A percentile compares a stretch with the other conserved stretches of the same genome.
Conservation (phyloP, 176 grass and related monocot species). For the Carex kokanica region DNA sequence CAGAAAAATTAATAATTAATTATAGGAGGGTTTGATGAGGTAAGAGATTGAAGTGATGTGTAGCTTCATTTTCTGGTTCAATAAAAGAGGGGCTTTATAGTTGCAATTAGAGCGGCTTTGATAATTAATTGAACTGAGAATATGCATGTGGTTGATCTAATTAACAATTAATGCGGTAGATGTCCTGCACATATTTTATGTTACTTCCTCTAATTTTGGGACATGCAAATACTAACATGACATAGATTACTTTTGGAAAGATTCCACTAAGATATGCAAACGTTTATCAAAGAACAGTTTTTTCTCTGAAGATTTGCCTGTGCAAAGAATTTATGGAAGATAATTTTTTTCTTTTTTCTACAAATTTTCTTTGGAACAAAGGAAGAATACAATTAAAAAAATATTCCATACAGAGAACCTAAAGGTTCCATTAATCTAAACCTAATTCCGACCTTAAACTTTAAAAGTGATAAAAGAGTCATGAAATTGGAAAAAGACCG, state of each 20-base stretch:
- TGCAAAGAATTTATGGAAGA: background rate
- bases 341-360: background rate
- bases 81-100: background rate
- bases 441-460: background rate
- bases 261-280: background rate
- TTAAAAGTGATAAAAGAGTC: background rate
- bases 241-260: background rate
- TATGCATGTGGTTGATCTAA: background rate
- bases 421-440: background rate
- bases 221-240: background rate
- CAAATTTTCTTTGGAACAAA: background rate
- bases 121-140: conserved; percentile 10
- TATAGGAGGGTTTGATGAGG: too few species aligned
- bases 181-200: background rate
- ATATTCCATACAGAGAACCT: background rate
- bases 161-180: background rate
- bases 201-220: background rate
- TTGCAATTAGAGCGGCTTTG: background rate
- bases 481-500: background rate
- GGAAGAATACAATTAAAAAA: background rate
- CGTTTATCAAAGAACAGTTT: background rate
- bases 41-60: background rate
- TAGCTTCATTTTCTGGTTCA: background rate
- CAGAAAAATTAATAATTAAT: background rate
- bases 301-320: background rate